Evolutionary conservation across 371 early-diverging fungal species (phyloP).

Genomic region (Nosema muscidifuracis): DNA sequence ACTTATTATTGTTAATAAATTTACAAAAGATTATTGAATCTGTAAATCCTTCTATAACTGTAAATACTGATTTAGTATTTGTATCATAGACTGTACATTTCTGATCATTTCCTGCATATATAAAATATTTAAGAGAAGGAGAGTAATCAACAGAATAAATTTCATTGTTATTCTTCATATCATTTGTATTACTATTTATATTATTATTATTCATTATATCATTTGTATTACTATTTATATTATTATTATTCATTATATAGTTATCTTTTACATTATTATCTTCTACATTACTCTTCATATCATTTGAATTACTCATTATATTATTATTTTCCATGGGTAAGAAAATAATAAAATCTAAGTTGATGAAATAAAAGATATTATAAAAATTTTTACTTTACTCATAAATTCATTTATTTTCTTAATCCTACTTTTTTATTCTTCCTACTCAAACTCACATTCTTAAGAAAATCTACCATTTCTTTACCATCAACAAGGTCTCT

Average conservation of each 20-base stretch:
- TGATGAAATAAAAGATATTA: too few relatives aligned
- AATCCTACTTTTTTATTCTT: conserved; percentile 7
- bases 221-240: too few relatives aligned
- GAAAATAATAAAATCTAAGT: too few relatives aligned
- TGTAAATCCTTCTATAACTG: conserved; percentile 19
- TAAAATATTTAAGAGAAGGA: background rate
- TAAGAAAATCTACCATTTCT: conserved; percentile 23
- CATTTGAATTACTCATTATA: too few relatives aligned
- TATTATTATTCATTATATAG: too few relatives aligned
- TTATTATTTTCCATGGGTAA: too few relatives aligned
- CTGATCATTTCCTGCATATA: conserved; percentile 47
- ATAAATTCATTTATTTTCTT: background rate
- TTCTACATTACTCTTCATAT: too few relatives aligned
- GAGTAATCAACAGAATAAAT: conserved; percentile 43
- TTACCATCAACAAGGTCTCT: conserved; percentile 23
- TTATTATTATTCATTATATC: too few relatives aligned
- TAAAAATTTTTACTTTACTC: too few relatives aligned
- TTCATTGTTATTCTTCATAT: too few relatives aligned
- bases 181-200: too few relatives aligned
- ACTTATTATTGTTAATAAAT: conserved; percentile 13
- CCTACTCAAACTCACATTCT: background rate
- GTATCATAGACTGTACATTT: conserved; percentile 19
- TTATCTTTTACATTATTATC: too few relatives aligned
- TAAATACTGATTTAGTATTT: background rate
- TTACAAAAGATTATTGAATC: conserved; percentile 47